These are phyloP conservation scores for Wickerhamiella lipophila DNA, from an alignment of 805 yeast species.

Conservation along the genomic window DNA sequence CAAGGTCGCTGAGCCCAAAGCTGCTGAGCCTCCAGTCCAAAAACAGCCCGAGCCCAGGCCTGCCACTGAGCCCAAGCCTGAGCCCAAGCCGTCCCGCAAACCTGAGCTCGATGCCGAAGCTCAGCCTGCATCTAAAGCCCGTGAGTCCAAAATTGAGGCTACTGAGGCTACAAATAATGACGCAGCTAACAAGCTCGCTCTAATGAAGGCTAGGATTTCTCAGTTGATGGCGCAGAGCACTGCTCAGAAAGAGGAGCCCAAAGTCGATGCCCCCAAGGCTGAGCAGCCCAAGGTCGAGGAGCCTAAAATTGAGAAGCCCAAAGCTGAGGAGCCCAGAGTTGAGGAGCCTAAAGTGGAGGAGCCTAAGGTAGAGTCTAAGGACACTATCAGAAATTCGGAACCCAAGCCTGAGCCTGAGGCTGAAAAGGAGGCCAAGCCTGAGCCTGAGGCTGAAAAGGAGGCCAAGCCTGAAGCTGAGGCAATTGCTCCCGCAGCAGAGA, in stretches of 20 bases:
- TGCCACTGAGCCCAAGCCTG: neutral
- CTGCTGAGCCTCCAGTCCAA: too few species aligned
- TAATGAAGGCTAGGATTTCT: neutral
- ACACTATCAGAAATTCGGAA: too few species aligned
- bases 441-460: neutral
- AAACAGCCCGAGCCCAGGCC: neutral
- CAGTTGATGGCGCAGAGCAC: neutral
- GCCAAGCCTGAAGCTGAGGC: neutral
- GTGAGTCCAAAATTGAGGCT: neutral
- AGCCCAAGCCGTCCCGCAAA: conserved; percentile 14
- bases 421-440: neutral
- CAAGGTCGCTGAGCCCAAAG: neutral
- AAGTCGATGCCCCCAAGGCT: conserved; percentile 5
- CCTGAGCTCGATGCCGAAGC: conserved; percentile 15
- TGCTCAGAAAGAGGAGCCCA: conserved; percentile 11
- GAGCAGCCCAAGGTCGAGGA: conserved; percentile 13
- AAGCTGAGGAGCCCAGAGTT: neutral
- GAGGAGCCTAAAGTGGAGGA: neutral
- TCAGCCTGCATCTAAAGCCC: neutral
- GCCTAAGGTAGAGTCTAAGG: neutral
- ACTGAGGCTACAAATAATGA: neutral
- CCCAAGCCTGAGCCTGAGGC: conserved; percentile 2
- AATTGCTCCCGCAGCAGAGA: neutral
- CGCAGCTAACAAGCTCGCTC: too few species aligned
- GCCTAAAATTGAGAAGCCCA: conserved; percentile 13